Conservation (phyloP, 306 rosid species). For the Vicia villosa region DNA sequence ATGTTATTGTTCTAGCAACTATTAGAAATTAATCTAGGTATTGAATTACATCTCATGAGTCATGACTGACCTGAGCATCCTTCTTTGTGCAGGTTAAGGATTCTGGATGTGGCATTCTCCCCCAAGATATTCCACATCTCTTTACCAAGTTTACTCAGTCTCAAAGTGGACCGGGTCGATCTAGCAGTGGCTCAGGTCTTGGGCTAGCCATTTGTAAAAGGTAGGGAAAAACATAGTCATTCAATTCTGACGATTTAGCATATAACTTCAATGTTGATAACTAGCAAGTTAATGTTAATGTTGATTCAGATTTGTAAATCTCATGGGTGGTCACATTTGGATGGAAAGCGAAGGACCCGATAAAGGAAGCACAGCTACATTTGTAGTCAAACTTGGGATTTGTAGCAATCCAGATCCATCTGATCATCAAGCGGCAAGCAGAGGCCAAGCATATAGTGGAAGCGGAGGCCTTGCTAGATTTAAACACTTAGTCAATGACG, state of each 20-base stretch:
- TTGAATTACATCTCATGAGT: constrained; percentile 4
- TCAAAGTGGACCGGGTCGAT: constrained; percentile 58
- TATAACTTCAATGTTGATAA: no score
- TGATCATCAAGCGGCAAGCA: constrained; percentile 42
- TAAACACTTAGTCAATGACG: constrained; percentile 46
- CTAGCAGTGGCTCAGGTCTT: constrained; percentile 65
- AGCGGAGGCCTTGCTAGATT: constrained; percentile 68
- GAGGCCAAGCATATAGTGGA: constrained; percentile 52
- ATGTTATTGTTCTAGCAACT: background rate
- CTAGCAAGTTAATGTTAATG: no score
- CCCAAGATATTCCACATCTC: constrained; percentile 70
- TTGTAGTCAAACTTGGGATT: constrained; percentile 76
- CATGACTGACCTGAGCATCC: constrained; percentile 25
- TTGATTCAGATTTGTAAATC: constrained; percentile 81
- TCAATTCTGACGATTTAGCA: no score
- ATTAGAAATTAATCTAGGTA: constrained; percentile 9
- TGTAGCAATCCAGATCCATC: constrained; percentile 54
- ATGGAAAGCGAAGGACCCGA: constrained; percentile 86
- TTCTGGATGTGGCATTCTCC: constrained; percentile 83
- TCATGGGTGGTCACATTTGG: constrained; percentile 97
- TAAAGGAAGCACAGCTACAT: constrained; percentile 68
- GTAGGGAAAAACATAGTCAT: constrained; percentile 42
- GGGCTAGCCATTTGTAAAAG: constrained; percentile 94
- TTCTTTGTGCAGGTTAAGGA: constrained; percentile 73
- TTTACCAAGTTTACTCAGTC: constrained; percentile 75